A percentile compares a stretch with the other conserved stretches of the same genome.
phyloP scores from a whole-genome alignment of 2,329 filamentous ascomycete species.

The Phaeophleospora eucalypticola region DNA sequence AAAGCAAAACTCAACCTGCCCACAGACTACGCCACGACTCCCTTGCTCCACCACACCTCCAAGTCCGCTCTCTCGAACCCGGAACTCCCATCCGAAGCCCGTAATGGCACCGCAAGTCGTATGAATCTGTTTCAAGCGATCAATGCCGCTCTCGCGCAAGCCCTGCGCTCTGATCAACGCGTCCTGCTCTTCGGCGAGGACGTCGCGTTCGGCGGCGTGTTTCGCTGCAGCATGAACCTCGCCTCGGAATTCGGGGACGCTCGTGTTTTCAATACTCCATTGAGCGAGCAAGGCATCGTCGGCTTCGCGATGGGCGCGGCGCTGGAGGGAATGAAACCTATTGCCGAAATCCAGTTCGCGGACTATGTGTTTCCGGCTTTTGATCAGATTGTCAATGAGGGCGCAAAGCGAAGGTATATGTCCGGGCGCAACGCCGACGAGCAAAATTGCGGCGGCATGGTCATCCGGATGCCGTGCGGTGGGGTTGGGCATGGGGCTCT shows the following conservation, averaged over 20 bases:
- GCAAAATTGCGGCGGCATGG: conserved; percentile 64
- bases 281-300: conserved; percentile 90
- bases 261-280: conserved; percentile 91
- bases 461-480: conserved; percentile 85
- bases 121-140: conserved; percentile 94
- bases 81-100: conserved; percentile 56
- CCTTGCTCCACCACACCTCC: conserved; percentile 75
- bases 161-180: conserved; percentile 76
- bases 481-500: conserved; percentile 84
- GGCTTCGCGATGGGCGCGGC: conserved; percentile 90
- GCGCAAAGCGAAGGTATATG: conserved; percentile 80
- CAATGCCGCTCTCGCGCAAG: conserved; percentile 81
- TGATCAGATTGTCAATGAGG: conserved; percentile 91
- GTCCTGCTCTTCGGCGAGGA: conserved; percentile 95
- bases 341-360: conserved; percentile 94
- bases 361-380: conserved; percentile 93
- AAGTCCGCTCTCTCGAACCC: conserved; percentile 65
- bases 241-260: conserved; percentile 81
- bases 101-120: conserved; percentile 61
- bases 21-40: conserved; percentile 78
- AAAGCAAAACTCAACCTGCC: conserved; percentile 71
- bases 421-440: conserved; percentile 49
- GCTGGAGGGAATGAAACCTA: conserved; percentile 83
- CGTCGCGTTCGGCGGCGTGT: conserved; percentile 94
- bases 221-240: conserved; percentile 79